Evolutionary conservation across 202 grass and related monocot species (phyloP).

Genomic region (Panicum virgatum): DNA sequence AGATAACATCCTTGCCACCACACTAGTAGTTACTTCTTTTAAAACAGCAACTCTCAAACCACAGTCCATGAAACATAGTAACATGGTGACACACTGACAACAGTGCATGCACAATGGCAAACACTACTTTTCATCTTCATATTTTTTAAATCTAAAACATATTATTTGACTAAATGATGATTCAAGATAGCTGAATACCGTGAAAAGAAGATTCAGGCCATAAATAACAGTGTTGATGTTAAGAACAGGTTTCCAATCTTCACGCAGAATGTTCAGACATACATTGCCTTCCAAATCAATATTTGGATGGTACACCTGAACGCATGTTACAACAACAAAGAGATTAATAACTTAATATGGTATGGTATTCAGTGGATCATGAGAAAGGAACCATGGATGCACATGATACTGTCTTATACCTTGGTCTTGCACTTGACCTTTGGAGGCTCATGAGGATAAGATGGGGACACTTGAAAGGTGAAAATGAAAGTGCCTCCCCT

Average conservation of each 20-base stretch:
- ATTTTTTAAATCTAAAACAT: not conserved
- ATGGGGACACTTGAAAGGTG: conserved; percentile 81
- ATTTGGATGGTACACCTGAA: conserved; percentile 87
- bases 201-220: conserved; percentile 86
- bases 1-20: conserved; percentile 1
- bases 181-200: conserved; percentile 39
- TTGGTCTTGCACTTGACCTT: conserved; percentile 93
- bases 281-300: conserved; percentile 94
- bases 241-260: conserved; percentile 94
- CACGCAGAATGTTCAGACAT: conserved; percentile 84
- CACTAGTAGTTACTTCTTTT: not conserved
- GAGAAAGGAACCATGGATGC: conserved; percentile 21
- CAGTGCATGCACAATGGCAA: not conserved
- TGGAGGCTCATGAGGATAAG: conserved; percentile 87
- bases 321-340: conserved; percentile 4
- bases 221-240: conserved; percentile 81
- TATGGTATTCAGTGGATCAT: not conserved
- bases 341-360: not conserved
- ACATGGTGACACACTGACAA: not conserved
- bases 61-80: not conserved
- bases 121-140: not conserved
- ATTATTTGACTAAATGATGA: not conserved
- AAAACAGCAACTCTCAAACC: not conserved
- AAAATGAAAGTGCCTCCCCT: conserved; percentile 73
- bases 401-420: conserved; percentile 45